Evolutionary conservation across 441 rosid genomes (phyloP), one percentile per base, ranked within the genome.

Genomic region (Populus tomentosa): DNA sequence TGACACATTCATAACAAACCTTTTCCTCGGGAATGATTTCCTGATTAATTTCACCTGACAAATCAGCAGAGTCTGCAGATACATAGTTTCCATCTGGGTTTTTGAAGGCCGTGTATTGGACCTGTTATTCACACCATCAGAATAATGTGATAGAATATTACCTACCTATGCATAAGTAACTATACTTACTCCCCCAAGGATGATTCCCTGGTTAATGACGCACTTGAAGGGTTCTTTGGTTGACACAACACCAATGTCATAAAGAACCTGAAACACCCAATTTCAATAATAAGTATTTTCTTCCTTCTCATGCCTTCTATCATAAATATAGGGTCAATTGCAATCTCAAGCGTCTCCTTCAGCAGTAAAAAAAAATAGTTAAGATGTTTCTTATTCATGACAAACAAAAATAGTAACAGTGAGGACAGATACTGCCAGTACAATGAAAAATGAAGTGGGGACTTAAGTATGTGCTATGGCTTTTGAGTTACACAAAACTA

Each of bases 131-230:
- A 63, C 61, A 74, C 75, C 82, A 78, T 90, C 73, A 84, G 80
- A 74, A 79, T 74, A 21, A 69, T 56, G 77, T 70, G 67, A 77
- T 28, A 70, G 26, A 18, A 20, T 42, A 63, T 67, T 10, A 35
- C 68, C 56, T 40, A 23, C 42, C n/a, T 70, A 38, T 13, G 42
- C 28, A 75, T 23, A 75, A 78, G 71, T 4, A 77, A 81, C 35
- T 28, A 56, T 72, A 80, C 96, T 87, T 82, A 93, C 99, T 85
- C 91, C 98, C 32, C 99, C 99, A 66, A 95, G 99, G 84, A 95
- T 92, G 82, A 95, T 90, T 83, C 99, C 99, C 86, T 94, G 98
- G 85, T 95, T 95, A 87, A 95, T 95, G 78, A 95, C 98, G 82
- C 98, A 92, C 82, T 92, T 89, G 90, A 95, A 94, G 33, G 99